Evolutionary conservation across 352 stramenopile species (phyloP), one percentile per base, ranked within the genome.

Genomic region (Globisporangium polare): DNA sequence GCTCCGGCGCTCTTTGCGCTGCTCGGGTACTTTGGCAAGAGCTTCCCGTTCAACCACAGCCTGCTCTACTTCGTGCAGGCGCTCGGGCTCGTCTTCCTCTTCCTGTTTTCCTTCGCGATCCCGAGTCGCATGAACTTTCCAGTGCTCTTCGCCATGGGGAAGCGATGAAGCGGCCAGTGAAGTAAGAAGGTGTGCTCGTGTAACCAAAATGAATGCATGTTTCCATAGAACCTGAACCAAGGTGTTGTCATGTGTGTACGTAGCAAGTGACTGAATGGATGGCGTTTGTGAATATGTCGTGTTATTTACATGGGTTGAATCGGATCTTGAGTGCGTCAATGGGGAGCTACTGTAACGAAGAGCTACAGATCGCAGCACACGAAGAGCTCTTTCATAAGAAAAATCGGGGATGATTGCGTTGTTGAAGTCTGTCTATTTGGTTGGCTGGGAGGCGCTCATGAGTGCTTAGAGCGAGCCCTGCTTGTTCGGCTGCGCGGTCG

Each of bases 91-190:
- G 65, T 77, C 15, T 89, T 90, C 58, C 63, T 93, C 35, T 75
- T 93, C 5, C 67, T 91, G 37, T 90, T 93, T 59, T 89, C 84
- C 9, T 83, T 89, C 35, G 67, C 85, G 27, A 90, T 93, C 54
- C 84, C 84, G 3, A 90, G 77, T 39, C 77, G 84, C 42, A 77
- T 93, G 73, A 93, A 93, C 52, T 93, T 93, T 45, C 84, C 84
- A 3, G 73, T 89, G 70, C 69, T 93, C 9, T 90, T 93, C 50
- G 77, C 78, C 53, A 89, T 90, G 82, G 82, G 77, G 10, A 92
- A 92, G 65, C 68, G 83, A 67, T 92, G 65, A 87, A 62, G 29
- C 39, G 31, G 53, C 20, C 33, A 39, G 33, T 39, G 33, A 39
- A 39, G 9, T 39, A 39, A 39, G 20, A 18, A 20, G 17, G 20